A percentile compares a stretch with the other conserved stretches of the same genome.
Evolutionary conservation across 116 monocot species (phyloP).

Genomic region (Zostera marina): DNA sequence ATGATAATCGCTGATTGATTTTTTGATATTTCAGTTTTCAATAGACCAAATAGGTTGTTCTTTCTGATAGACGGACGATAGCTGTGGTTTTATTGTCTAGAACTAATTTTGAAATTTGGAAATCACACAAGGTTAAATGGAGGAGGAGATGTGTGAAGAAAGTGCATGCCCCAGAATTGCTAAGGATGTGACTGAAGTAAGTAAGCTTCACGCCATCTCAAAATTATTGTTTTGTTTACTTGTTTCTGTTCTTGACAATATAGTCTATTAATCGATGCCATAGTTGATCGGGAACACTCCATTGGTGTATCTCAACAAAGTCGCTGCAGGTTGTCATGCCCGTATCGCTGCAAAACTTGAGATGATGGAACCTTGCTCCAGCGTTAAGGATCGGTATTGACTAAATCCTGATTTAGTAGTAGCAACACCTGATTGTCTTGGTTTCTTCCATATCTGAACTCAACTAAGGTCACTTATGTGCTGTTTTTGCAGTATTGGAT

Average conservation of each 20-base stretch:
- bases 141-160: conserved; percentile 33
- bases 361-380: conserved; percentile 95
- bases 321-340: conserved; percentile 38
- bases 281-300: conserved; percentile 93
- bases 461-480: no score
- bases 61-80: no score
- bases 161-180: conserved; percentile 26
- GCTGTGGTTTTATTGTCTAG: no score
- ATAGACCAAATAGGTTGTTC: no score
- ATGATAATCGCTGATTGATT: no score
- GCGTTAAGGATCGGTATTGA: conserved; percentile 72
- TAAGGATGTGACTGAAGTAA: conserved; percentile 59
- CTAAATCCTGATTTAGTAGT: neutral
- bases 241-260: neutral
- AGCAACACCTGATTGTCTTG: neutral
- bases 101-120: no score
- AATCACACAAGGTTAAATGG: neutral
- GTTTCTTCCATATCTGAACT: neutral
- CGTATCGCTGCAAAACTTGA: conserved; percentile 80
- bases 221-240: neutral
- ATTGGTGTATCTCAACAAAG: conserved; percentile 68
- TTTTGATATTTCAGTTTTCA: no score
- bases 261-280: neutral
- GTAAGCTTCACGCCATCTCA: neutral
- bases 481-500: conserved; percentile 57